These are phyloP conservation scores for Malania oleifera DNA, from an alignment of 164 flowering plant genomes.

Conservation along the genomic window DNA sequence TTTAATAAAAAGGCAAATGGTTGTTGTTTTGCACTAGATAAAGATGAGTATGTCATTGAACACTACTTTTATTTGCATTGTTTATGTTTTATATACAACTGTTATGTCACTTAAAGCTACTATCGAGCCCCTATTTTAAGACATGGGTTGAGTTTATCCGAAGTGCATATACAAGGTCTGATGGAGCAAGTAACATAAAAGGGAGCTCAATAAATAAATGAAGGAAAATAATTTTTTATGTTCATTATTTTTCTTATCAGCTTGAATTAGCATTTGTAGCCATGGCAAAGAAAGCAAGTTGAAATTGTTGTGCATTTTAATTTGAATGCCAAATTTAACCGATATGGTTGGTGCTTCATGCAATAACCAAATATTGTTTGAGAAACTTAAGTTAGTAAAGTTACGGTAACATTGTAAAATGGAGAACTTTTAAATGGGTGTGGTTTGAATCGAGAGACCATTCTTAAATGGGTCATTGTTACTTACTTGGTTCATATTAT, in stretches of 20 bases:
- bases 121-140: not conserved
- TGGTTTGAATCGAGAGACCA: not conserved
- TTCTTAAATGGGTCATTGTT: not conserved
- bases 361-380: not conserved
- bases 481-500: not conserved
- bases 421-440: not conserved
- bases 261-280: not conserved
- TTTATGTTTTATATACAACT: too few relatives aligned
- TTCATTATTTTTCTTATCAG: not conserved
- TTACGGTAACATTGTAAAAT: not conserved
- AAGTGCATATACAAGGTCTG: not conserved
- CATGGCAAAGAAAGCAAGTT: not conserved
- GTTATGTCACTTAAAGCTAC: too few relatives aligned
- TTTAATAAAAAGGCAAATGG: not conserved
- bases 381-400: not conserved
- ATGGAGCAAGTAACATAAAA: not conserved
- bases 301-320: not conserved
- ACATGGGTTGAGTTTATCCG: not conserved
- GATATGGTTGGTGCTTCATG: not conserved
- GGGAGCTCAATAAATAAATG: not conserved
- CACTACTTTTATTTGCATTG: too few relatives aligned
- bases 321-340: not conserved
- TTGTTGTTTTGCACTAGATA: too few relatives aligned
- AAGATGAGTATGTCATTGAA: too few relatives aligned
- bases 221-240: not conserved